phyloP scores from a whole-genome alignment of 371 early-diverging fungal genomes.

The Conidiobolus incongruus region DNA sequence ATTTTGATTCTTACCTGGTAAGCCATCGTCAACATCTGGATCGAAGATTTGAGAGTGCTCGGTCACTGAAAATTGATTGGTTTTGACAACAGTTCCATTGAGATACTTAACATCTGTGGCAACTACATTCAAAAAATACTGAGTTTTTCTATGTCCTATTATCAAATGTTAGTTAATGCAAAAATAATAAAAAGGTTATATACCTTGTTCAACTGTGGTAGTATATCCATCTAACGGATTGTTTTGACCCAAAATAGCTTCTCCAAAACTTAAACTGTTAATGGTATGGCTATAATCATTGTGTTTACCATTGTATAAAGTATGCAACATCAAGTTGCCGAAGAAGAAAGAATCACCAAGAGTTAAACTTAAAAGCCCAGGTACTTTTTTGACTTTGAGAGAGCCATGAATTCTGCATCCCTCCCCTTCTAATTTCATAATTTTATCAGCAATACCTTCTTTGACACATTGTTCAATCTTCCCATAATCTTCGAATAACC shows the following conservation, averaged over 20 bases:
- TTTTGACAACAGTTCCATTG: constrained; percentile 31
- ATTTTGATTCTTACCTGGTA: constrained; percentile 23
- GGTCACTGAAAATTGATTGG: constrained; percentile 89
- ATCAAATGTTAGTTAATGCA: constrained; percentile 7
- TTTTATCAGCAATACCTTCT: constrained; percentile 57
- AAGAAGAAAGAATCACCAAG: constrained; percentile 74
- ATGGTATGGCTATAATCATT: constrained; percentile 68
- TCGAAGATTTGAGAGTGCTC: constrained; percentile 35
- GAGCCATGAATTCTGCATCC: constrained; percentile 75
- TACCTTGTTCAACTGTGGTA: constrained; percentile 21
- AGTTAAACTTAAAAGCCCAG: constrained; percentile 81
- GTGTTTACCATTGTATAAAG: constrained; percentile 22
- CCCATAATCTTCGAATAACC: constrained; percentile 53
- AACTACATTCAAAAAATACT: constrained; percentile 88
- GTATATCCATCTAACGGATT: constrained; percentile 55
- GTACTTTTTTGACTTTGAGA: constrained; percentile 72
- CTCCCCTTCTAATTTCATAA: constrained; percentile 58
- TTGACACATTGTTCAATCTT: constrained; percentile 75
- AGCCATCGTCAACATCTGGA: constrained; percentile 14
- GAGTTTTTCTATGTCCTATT: constrained; percentile 27
- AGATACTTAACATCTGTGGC: constrained; percentile 54
- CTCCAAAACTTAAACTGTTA: constrained; percentile 65
- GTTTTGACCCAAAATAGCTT: constrained; percentile 24
- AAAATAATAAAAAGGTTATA: constrained; percentile 7
- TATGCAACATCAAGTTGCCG: constrained; percentile 59